Conservation (phyloP, 345 rosid genomes). For the Raphanus raphanistrum region DNA sequence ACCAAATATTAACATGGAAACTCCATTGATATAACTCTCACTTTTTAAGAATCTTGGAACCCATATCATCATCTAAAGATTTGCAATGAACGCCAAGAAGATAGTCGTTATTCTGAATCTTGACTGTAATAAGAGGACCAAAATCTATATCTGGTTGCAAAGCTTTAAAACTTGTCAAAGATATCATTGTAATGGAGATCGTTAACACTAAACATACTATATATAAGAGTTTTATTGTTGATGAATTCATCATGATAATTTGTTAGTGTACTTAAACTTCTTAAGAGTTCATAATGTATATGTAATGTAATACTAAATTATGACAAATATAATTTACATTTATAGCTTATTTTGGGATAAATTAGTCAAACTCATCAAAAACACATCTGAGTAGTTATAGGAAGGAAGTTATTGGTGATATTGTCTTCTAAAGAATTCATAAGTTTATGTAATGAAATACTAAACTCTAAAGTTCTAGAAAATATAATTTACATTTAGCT, state of each 20-base stretch:
- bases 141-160: neutral
- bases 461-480: no score
- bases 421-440: no score
- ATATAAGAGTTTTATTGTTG: neutral
- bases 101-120: neutral
- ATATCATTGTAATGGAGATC: neutral
- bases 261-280: neutral
- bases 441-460: no score
- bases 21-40: neutral
- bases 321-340: no score
- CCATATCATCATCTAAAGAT: neutral
- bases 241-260: neutral
- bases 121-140: neutral
- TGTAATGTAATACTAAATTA: neutral
- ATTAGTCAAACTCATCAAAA: no score
- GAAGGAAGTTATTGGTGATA: no score
- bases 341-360: no score
- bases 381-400: no score
- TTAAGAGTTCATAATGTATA: neutral
- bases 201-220: neutral
- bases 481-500: no score
- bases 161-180: neutral
- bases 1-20: neutral
- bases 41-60: neutral
- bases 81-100: neutral